Conservation (phyloP, 208 protist genomes). For the Acanthamoeba lenticulata region DNA sequence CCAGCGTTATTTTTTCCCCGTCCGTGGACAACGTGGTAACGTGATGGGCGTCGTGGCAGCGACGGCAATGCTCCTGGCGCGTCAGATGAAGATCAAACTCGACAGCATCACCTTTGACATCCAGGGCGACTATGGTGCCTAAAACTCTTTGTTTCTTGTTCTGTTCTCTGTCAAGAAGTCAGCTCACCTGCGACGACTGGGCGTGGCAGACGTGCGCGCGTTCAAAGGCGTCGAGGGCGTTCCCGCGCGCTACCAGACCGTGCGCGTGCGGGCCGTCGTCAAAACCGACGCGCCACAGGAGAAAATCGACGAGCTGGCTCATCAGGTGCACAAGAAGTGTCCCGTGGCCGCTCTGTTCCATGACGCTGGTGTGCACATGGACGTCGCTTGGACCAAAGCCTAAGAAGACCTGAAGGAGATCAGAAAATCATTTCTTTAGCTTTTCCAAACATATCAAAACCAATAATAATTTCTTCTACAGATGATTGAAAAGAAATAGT, state of each 20-base stretch:
- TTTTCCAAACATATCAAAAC: no score
- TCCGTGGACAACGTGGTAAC: no score
- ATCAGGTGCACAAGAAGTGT: constrained; percentile 25
- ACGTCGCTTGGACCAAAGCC: not conserved
- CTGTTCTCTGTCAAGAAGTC: not conserved
- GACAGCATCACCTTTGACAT: constrained; percentile 24
- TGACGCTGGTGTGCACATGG: not conserved
- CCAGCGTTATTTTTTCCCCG: no score
- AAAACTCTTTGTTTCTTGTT: no score
- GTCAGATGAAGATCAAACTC: constrained; percentile 31
- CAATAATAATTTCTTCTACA: no score
- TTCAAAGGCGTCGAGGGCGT: not conserved
- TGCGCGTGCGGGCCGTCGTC: not conserved
- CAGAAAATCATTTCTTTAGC: no score
- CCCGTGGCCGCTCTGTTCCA: not conserved
- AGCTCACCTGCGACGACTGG: no score
- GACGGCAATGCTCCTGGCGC: not conserved
- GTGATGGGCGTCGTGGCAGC: not conserved
- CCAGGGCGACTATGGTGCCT: not conserved
- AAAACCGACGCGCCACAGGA: constrained; percentile 14
- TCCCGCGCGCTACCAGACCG: not conserved
- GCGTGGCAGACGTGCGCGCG: not conserved
- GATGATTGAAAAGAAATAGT: no score
- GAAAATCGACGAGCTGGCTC: not conserved
- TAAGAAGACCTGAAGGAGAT: no score